A percentile compares a stretch with the other conserved stretches of the same genome.
Evolutionary conservation across 495 filamentous ascomycete species (phyloP).

Genomic region (Talaromyces borbonicus): DNA sequence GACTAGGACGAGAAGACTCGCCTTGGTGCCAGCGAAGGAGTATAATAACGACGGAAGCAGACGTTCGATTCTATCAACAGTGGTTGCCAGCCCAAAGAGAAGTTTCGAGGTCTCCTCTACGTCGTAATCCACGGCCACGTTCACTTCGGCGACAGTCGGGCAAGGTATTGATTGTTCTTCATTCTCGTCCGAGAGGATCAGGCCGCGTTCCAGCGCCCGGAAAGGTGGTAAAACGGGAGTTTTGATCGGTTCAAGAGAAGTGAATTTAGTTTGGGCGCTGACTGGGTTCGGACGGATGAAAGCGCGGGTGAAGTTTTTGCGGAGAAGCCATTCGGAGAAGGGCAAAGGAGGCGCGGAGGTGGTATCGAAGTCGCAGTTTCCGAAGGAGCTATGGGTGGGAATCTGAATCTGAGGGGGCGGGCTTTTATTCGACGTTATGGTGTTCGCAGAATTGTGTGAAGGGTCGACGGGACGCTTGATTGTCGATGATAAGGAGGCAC

Average conservation of each 20-base stretch:
- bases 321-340: slow-evolving; percentile 35
- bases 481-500: slow-evolving; percentile 28
- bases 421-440: slow-evolving; percentile 77
- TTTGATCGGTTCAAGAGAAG: slow-evolving; percentile 31
- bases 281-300: slow-evolving; percentile 36
- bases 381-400: slow-evolving; percentile 4
- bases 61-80: slow-evolving; percentile 38
- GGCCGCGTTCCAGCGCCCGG: slow-evolving; percentile 37
- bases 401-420: slow-evolving; percentile 16
- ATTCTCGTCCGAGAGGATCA: slow-evolving; percentile 33
- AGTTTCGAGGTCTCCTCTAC: slow-evolving; percentile 42
- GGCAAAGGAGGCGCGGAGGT: slow-evolving; percentile 28
- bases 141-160: slow-evolving; percentile 36
- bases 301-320: slow-evolving; percentile 41
- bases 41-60: slow-evolving; percentile 38
- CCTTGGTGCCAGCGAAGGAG: slow-evolving; percentile 41
- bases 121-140: slow-evolving; percentile 32
- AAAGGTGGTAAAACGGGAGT: slow-evolving; percentile 35
- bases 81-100: slow-evolving; percentile 42
- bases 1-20: slow-evolving; percentile 38
- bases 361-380: slow-evolving; percentile 29
- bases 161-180: slow-evolving; percentile 29
- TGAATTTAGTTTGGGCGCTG: slow-evolving; percentile 30
- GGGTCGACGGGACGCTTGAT: slow-evolving; percentile 33
- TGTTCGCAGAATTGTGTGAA: slow-evolving; percentile 8